A percentile compares a stretch with the other conserved stretches of the same genome.
Conservation (phyloP, 495 filamentous ascomycete genomes). For the Durotheca rogersii region DNA sequence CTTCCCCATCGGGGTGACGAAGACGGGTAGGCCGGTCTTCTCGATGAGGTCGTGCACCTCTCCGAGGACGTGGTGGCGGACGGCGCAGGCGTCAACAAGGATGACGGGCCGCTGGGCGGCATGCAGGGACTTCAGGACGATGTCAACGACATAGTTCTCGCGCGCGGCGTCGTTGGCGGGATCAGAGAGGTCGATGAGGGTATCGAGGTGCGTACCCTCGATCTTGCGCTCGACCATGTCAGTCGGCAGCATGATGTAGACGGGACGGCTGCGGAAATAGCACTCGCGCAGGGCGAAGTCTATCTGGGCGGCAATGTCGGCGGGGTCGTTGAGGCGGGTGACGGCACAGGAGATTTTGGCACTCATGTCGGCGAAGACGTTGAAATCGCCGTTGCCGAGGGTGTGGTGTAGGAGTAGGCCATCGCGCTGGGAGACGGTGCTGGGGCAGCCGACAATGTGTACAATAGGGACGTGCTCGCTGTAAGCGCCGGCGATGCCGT, state of each 20-base stretch:
- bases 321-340: slow-evolving; percentile 66
- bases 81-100: slow-evolving; percentile 87
- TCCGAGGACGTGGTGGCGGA: slow-evolving; percentile 71
- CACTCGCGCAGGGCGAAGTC: slow-evolving; percentile 81
- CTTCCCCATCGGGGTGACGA: slow-evolving; percentile 92
- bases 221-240: slow-evolving; percentile 82
- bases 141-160: slow-evolving; percentile 82
- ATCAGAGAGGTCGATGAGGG: slow-evolving; percentile 64
- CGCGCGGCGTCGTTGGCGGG: slow-evolving; percentile 67
- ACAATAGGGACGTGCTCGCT: slow-evolving; percentile 75
- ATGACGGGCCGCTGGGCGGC: slow-evolving; percentile 77
- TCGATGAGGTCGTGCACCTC: slow-evolving; percentile 78
- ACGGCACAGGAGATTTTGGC: slow-evolving; percentile 67
- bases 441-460: slow-evolving; percentile 77
- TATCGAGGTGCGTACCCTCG: slow-evolving; percentile 65
- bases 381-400: slow-evolving; percentile 86
- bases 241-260: slow-evolving; percentile 84
- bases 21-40: slow-evolving; percentile 75
- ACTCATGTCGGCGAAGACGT: slow-evolving; percentile 81
- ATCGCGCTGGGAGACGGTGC: slow-evolving; percentile 57
- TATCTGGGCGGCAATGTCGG: slow-evolving; percentile 70
- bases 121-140: slow-evolving; percentile 74
- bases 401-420: slow-evolving; percentile 87
- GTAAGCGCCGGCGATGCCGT: slow-evolving; percentile 70
- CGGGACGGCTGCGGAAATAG: slow-evolving; percentile 69